Percentiles rank a stretch among this genome's conserved stretches.
Conservation (phyloP, 2,329 filamentous ascomycete species). For the Camptophora hylomeconis region DNA sequence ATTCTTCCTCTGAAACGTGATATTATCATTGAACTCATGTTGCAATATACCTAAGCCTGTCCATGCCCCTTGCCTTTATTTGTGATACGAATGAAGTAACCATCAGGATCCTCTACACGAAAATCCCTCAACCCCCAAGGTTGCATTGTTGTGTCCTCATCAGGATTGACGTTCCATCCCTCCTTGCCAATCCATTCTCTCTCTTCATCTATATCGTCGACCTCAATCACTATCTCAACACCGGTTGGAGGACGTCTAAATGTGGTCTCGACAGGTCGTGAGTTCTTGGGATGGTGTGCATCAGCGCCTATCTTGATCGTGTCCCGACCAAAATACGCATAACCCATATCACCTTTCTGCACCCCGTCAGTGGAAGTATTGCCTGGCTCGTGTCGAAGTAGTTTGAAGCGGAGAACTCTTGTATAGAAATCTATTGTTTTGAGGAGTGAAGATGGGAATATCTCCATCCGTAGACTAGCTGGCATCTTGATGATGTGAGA, state of each 20-base stretch:
- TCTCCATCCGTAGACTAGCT: conserved; percentile 10
- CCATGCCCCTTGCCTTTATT: too few relatives aligned
- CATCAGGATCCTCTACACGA: conserved; percentile 10
- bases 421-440: conserved; percentile 9
- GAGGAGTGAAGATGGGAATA: conserved; percentile 10
- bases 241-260: conserved; percentile 7
- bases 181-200: conserved; percentile 8
- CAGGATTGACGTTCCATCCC: conserved; percentile 7
- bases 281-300: conserved; percentile 1
- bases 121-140: conserved; percentile 12
- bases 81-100: conserved; percentile 5
- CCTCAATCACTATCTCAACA: conserved; percentile 12
- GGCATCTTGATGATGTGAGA: too few relatives aligned
- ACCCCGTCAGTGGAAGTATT: too few relatives aligned
- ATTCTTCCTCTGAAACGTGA: too few relatives aligned
- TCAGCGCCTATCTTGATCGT: conserved; percentile 11
- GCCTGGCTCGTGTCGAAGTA: conserved; percentile 8
- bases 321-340: conserved; percentile 10
- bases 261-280: conserved; percentile 1
- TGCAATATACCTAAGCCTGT: too few relatives aligned
- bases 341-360: conserved; percentile 2
- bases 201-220: conserved; percentile 11
- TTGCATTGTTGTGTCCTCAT: conserved; percentile 9
- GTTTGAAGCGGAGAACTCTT: conserved; percentile 8
- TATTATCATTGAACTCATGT: too few relatives aligned